These are phyloP conservation scores for Monosporozyma aerobia DNA, from an alignment of 805 yeast species.

Conservation along the genomic window DNA sequence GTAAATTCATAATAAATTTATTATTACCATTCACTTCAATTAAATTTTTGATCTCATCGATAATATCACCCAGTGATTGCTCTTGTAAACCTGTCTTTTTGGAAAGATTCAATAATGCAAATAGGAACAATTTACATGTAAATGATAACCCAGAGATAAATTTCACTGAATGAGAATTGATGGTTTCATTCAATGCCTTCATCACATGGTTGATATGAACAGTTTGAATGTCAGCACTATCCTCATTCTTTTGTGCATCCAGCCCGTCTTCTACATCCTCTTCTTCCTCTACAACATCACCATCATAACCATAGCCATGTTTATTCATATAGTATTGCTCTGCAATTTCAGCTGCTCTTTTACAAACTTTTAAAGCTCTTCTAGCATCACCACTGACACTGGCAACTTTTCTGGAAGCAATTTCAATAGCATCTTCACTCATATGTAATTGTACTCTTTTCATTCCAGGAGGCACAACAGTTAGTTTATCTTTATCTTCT, in stretches of 20 bases:
- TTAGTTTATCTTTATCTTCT: constrained; percentile 10
- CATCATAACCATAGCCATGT: constrained; percentile 27
- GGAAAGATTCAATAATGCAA: constrained; percentile 53
- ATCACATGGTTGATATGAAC: constrained; percentile 70
- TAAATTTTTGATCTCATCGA: constrained; percentile 62
- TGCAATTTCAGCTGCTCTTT: constrained; percentile 84
- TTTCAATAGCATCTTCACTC: constrained; percentile 71
- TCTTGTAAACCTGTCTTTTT: constrained; percentile 66
- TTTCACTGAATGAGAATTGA: constrained; percentile 59
- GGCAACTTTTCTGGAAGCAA: constrained; percentile 89
- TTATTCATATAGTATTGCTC: constrained; percentile 46
- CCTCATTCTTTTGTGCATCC: constrained; percentile 8
- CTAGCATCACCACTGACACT: constrained; percentile 97
- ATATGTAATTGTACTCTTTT: constrained; percentile 30
- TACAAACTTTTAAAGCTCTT: constrained; percentile 77
- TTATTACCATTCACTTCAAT: constrained; percentile 34
- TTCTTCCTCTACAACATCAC: constrained; percentile 9
- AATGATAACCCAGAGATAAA: constrained; percentile 55
- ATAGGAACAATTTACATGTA: constrained; percentile 62
- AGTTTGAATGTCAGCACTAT: constrained; percentile 33
- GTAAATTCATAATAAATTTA: constrained; percentile 24
- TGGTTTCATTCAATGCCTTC: constrained; percentile 70
- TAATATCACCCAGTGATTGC: constrained; percentile 60
- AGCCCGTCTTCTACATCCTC: constrained; percentile 11
- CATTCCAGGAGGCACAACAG: constrained; percentile 9